Conservation (phyloP, 169 alveolate species). For the Plasmodium inui region DNA sequence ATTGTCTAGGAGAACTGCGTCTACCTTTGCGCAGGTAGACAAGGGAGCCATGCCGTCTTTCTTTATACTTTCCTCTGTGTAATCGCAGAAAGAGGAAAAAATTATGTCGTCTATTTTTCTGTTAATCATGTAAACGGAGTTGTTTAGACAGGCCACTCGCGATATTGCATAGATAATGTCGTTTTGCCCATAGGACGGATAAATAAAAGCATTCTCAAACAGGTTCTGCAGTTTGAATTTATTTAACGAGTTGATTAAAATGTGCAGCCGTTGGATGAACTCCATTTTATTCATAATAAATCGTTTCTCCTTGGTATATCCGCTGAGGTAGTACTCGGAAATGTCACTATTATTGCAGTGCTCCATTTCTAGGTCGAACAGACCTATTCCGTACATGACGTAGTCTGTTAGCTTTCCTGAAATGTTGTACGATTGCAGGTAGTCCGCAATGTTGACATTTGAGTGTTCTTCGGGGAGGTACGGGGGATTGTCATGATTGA, state of each 20-base stretch:
- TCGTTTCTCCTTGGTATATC: constrained; percentile 36
- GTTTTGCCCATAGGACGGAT: constrained; percentile 61
- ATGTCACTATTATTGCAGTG: constrained; percentile 17
- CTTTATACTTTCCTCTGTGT: background rate
- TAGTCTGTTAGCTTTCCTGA: constrained; percentile 37
- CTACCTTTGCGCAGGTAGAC: background rate
- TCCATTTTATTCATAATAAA: constrained; percentile 40
- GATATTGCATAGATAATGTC: constrained; percentile 63
- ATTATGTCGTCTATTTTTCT: constrained; percentile 40
- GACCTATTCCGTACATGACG: constrained; percentile 53
- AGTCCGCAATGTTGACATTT: constrained; percentile 23
- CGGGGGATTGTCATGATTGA: background rate
- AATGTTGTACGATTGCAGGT: constrained; percentile 25
- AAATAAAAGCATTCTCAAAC: constrained; percentile 51
- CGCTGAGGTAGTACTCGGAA: constrained; percentile 50
- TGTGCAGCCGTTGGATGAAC: constrained; percentile 40
- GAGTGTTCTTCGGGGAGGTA: background rate
- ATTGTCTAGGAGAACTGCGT: constrained; percentile 32
- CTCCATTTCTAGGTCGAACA: constrained; percentile 36
- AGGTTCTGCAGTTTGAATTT: constrained; percentile 54
- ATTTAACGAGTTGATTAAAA: constrained; percentile 53
- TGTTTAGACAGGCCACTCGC: constrained; percentile 51
- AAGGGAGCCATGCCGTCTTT: background rate
- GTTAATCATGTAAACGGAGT: constrained; percentile 57
- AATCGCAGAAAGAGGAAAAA: background rate